Evolutionary conservation across 176 grass and related monocot genomes (phyloP), one percentile per base, ranked within the genome.

Genomic region (Secale cereale): DNA sequence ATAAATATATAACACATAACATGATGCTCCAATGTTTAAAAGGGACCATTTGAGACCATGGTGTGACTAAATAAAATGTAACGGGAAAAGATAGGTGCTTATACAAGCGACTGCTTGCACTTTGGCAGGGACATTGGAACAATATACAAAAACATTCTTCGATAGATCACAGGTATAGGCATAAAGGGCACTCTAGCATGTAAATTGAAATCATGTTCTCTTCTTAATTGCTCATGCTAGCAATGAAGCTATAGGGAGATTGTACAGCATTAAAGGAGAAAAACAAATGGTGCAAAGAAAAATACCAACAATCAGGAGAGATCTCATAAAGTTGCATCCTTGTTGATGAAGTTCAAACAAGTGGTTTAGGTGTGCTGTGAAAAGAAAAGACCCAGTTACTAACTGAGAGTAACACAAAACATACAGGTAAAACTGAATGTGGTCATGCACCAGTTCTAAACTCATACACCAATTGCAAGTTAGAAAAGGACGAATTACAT

Each of bases 301-400:
- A 81, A 73, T 98, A 98, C 96, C 91, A 84, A 98, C 91, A 84
- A 98, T 87, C 25, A 94, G 90, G 84, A 98, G 82, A 39, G 96
- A 90, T 85, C 86, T 94, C 77, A 85, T 70, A 91, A 98, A 87
- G 56, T 81, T 94, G 57, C 89, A 91, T 89, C 89, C 87, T 70
- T 84, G 89, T 32, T 92, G 89, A 43, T 67, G 91, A 70, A 98
- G 89, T 78, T 98, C 93, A 39, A 95, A 86, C 70, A 94, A 92
- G 81, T 98, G 89, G 71, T 98, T 94, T 16, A 95, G 85, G 65
- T 98, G 96, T 61, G 96, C 93, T 98, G 91, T 70, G 73, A 91
- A 87, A 65, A 89, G 12, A 79, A 77, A 77, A 82, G 30, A 22
- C 63, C 66, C 66, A 39, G 65, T 85, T 82, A 76, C 3, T 62